Evolutionary conservation across 305 asterid genomes (phyloP).

Genomic region (Petunia hybrid): DNA sequence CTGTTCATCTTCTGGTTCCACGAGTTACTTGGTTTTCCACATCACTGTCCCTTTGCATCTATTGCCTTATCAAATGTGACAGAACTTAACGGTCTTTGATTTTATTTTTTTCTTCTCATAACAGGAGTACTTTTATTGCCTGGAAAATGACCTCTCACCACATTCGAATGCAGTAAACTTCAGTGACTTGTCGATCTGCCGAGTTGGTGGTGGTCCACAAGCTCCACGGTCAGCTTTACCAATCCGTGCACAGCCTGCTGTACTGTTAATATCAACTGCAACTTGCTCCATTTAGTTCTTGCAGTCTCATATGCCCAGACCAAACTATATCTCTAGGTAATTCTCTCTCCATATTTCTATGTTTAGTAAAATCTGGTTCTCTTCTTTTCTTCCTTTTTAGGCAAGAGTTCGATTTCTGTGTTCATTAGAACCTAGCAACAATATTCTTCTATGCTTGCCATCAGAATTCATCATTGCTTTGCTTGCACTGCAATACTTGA

Average conservation of each 20-base stretch:
- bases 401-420: neutral
- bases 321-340: constrained; percentile 85
- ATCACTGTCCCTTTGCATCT: neutral
- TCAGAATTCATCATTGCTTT: neutral
- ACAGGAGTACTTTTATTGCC: constrained; percentile 97
- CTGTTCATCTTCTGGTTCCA: neutral
- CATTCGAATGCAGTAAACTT: constrained; percentile 82
- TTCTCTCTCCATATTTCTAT: neutral
- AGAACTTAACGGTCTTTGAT: neutral
- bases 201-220: constrained; percentile 94
- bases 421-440: neutral
- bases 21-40: too few relatives aligned
- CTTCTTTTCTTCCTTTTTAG: neutral
- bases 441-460: neutral
- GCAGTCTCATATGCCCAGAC: constrained; percentile 94
- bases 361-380: neutral
- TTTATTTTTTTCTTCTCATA: constrained; percentile 25
- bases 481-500: neutral
- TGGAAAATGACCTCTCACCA: constrained; percentile 89
- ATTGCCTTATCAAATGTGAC: neutral
- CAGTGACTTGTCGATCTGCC: constrained; percentile 74
- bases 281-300: constrained; percentile 84
- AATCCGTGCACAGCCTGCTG: constrained; percentile 92
- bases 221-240: constrained; percentile 99
- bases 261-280: constrained; percentile 72